Base-by-base conservation (phyloP, 768 basidiomycete species). In the Pulveroboletus frians region DNA sequence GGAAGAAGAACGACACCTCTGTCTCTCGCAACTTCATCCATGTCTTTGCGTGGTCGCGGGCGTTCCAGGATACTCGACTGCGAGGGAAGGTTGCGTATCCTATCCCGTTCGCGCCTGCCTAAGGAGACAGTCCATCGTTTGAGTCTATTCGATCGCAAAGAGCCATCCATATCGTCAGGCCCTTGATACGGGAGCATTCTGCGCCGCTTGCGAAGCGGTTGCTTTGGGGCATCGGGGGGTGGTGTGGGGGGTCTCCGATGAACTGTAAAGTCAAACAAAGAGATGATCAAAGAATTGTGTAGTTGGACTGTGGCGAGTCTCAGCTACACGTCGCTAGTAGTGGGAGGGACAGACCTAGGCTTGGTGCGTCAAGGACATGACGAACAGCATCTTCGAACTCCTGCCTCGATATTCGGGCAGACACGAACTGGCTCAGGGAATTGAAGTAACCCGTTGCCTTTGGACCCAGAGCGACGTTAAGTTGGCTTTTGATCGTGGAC, bases 211-310 rank as follows among this genome's bases (percentile, higher is more conserved):
- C 86, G 84, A 10, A 78, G 71, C 11, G 81, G 74, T 6, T 75
- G 77, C 56, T 85, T 85, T 9, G 84, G 77, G 1, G 72, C 62
- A 34, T 83, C 70, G n/a, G 77, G 76, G 1, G 81, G 80, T 4
- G 85, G 84, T 1, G 85, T 81, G 0, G 79, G 77, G 2, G 80
- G 80, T 36, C 84, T 77, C 56, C 83, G 80, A 56, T 84, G 80
- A 0, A 80, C 79, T 2, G 87, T 86, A 20, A 85, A 84, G 65
- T 88, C 88, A 53, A 91, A 88, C 14, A 92, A 67, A 2, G 88
- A 88, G 27, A 91, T 89, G 31, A 92, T 82, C 29, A 92, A 74
- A 10, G 88, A 82, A 65, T 92, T 92, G 62, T 92, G 89, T 2
- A 90, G 70, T 65, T 88, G 87, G 26, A 89, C 85, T 84, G 52